Evolutionary conservation across 768 basidiomycete genomes (phyloP).

Genomic region (Mycena olivaceomarginata): DNA sequence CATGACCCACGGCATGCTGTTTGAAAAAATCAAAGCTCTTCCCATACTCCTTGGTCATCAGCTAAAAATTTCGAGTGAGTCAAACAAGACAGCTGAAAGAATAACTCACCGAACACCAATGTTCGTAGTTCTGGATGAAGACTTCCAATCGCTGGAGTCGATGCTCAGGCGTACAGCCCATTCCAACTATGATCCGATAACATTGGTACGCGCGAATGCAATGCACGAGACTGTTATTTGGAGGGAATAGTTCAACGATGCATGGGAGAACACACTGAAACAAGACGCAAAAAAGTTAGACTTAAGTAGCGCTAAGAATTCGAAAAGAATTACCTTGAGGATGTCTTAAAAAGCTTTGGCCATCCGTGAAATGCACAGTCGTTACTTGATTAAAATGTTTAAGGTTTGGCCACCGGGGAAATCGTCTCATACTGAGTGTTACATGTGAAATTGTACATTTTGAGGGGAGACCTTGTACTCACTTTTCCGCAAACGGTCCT

Average conservation of each 20-base stretch:
- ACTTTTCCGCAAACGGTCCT: slow-evolving; percentile 46
- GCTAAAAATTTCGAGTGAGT: not conserved
- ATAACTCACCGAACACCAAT: slow-evolving; percentile 6
- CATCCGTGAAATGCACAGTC: slow-evolving; percentile 52
- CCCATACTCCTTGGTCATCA: not conserved
- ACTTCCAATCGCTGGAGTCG: slow-evolving; percentile 40
- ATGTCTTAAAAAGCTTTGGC: slow-evolving; percentile 52
- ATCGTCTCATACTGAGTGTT: slow-evolving; percentile 48
- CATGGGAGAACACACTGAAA: slow-evolving; percentile 52
- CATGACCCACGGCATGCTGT: slow-evolving; percentile 24
- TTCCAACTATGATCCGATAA: slow-evolving; percentile 50
- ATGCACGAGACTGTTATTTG: slow-evolving; percentile 49
- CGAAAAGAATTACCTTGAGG: slow-evolving; percentile 46
- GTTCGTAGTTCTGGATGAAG: slow-evolving; percentile 10
- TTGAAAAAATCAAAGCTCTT: slow-evolving; percentile 31
- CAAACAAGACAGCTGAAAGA: not conserved
- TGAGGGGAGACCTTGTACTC: slow-evolving; percentile 25
- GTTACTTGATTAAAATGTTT: slow-evolving; percentile 55
- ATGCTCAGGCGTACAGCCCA: slow-evolving; percentile 51
- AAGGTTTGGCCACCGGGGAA: slow-evolving; percentile 53
- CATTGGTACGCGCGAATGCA: slow-evolving; percentile 50
- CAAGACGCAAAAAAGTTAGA: too few relatives aligned
- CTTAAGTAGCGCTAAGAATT: too few relatives aligned
- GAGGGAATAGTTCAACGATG: slow-evolving; percentile 52
- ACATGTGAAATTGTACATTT: not conserved